A percentile compares a stretch with the other conserved stretches of the same genome.
phyloP scores from a whole-genome alignment of 2,329 filamentous ascomycete genomes.

The Penicillium sp. region DNA sequence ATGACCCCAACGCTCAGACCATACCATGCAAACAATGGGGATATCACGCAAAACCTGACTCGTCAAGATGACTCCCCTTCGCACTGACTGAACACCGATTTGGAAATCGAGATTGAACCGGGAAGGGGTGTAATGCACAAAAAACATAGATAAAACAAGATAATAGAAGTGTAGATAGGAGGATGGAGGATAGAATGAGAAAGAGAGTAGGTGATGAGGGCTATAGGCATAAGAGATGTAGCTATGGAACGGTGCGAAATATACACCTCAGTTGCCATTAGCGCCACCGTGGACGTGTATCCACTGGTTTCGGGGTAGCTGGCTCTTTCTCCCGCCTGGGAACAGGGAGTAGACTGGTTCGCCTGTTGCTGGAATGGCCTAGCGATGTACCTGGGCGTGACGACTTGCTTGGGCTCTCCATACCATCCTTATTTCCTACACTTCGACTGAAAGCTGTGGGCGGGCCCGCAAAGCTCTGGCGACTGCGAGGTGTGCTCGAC shows the following conservation, averaged over 20 bases:
- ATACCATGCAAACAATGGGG: conserved; percentile 26
- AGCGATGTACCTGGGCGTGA: conserved; percentile 40
- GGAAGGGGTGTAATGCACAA: conserved; percentile 13
- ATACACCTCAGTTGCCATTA: conserved; percentile 8
- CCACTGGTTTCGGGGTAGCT: conserved; percentile 25
- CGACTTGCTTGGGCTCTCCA: conserved; percentile 30
- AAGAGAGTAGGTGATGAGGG: neutral
- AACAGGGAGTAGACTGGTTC: conserved; percentile 43
- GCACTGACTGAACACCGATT: neutral
- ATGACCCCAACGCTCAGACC: conserved; percentile 21
- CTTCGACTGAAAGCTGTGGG: conserved; percentile 29
- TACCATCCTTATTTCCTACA: conserved; percentile 18
- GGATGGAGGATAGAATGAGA: neutral
- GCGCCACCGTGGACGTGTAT: conserved; percentile 39
- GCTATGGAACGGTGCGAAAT: neutral
- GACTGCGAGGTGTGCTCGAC: conserved; percentile 34
- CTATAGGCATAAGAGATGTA: neutral
- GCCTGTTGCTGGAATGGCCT: conserved; percentile 38
- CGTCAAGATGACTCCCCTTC: conserved; percentile 15
- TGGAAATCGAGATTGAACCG: neutral
- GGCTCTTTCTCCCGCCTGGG: conserved; percentile 35
- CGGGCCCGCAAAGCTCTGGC: conserved; percentile 39
- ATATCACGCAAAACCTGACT: conserved; percentile 28
- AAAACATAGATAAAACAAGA: conserved; percentile 11
- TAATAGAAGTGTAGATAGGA: conserved; percentile 4